Base-by-base conservation (phyloP, 345 rosid genomes). In the Gynandropsis gynandra region DNA sequence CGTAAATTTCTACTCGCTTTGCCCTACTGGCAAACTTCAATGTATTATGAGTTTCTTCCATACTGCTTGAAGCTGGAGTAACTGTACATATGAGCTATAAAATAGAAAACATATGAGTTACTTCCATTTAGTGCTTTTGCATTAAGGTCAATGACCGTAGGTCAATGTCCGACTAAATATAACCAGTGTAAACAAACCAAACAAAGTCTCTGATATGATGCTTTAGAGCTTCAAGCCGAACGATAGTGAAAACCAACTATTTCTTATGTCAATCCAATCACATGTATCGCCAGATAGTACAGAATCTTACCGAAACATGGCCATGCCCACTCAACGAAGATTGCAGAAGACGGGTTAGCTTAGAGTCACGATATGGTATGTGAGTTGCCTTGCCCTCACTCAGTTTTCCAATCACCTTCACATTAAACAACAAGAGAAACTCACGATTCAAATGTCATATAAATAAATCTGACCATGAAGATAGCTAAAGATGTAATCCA, bases 41-140 rank as follows among this genome's bases (percentile, higher is more conserved):
- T n/a, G 99, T 93, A 61, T 93, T 93, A 58, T 93, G 99, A 41
- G 99, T 93, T 77, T 93, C 99, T 69, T 93, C 99, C 82, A 74
- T 64, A 68, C 72, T 93, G 70, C 99, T 88, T 11, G 99, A 93
- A 21, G 99, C 96, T 52, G 99, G 99, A 63, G 99, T 93, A 33
- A 93, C 81, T 12, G 97, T 93, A 65, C 99, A 93, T 62, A 93
- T 93, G 63, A 93, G 99, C 99, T 93, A 81, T 27, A 57, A 56
- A 47, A 47, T 29, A 27, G 24, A 15, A 67, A 60, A 59, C 9
- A 39, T 37, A 52, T n/a, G n/a, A 45, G 12, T 19, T n/a, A 15
- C 44, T 37, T 12, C 52, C 39, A 46, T 21, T 20, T 37, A n/a
- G 51, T n/a, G 34, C 18, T 16, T 18, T 48, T 16, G 17, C 29